A percentile compares a stretch with the other conserved stretches of the same genome.
These are phyloP conservation scores for Neurospora sp. DNA, from an alignment of 495 filamentous ascomycete species.

Conservation along the genomic window DNA sequence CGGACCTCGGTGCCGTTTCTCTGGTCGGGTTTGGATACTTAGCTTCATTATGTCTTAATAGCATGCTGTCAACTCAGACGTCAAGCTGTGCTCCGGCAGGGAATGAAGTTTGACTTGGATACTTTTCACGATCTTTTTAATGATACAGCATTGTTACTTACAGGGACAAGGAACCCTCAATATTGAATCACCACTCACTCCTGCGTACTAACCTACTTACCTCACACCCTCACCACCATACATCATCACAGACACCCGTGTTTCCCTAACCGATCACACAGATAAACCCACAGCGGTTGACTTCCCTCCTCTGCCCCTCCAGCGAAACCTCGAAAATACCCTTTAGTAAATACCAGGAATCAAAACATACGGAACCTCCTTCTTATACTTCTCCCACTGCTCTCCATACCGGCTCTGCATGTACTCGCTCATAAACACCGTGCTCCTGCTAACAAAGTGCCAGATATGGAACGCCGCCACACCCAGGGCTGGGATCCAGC, in stretches of 20 bases:
- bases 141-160: neutral
- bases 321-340: neutral
- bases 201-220: neutral
- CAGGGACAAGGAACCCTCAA: neutral
- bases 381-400: constrained; percentile 36
- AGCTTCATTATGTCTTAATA: neutral
- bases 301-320: neutral
- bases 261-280: neutral
- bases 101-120: neutral
- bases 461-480: constrained; percentile 30
- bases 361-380: constrained; percentile 32
- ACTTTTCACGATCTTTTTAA: neutral
- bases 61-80: neutral
- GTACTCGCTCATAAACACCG: constrained; percentile 42
- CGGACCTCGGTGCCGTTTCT: neutral
- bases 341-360: constrained; percentile 34
- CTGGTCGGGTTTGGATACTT: neutral
- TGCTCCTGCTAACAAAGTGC: constrained; percentile 36
- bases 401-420: constrained; percentile 35
- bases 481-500: constrained; percentile 31
- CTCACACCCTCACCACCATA: neutral
- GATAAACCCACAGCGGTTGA: neutral
- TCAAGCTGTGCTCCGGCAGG: neutral
- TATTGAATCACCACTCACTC: neutral
- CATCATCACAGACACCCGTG: neutral